These are phyloP conservation scores for Lenzites betulinus DNA, from an alignment of 768 basidiomycete genomes.

Conservation along the genomic window DNA sequence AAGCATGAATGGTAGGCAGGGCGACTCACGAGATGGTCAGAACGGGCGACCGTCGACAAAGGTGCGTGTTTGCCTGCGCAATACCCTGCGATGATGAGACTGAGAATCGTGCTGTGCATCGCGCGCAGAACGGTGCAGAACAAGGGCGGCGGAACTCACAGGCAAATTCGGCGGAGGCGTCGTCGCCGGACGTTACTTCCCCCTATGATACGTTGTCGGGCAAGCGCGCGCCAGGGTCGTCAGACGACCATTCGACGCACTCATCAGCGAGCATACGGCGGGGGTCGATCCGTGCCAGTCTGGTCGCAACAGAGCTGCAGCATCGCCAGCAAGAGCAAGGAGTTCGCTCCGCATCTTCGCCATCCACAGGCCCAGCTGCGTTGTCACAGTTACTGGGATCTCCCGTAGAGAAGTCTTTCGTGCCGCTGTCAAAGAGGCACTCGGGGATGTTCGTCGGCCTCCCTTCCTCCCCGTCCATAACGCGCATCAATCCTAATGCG, in stretches of 20 bases:
- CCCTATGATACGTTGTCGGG: conserved; percentile 14
- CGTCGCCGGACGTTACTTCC: conserved; percentile 18
- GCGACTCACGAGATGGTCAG: conserved; percentile 29
- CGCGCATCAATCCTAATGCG: conserved; percentile 8
- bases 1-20: conserved; percentile 24
- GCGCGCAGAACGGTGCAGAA: conserved; percentile 1
- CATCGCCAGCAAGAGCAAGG: conserved; percentile 20
- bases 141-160: conserved; percentile 14
- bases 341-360: conserved; percentile 6
- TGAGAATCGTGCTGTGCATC: not conserved
- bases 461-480: conserved; percentile 22
- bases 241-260: conserved; percentile 14
- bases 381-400: conserved; percentile 15
- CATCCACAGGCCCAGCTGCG: conserved; percentile 4
- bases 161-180: conserved; percentile 11
- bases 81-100: not conserved
- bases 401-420: conserved; percentile 16
- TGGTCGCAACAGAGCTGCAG: conserved; percentile 12
- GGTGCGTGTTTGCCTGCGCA: conserved; percentile 4
- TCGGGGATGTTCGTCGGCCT: conserved; percentile 24
- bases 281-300: conserved; percentile 8
- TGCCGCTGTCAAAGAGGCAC: conserved; percentile 20
- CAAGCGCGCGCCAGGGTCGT: conserved; percentile 11
- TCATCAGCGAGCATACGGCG: conserved; percentile 14
- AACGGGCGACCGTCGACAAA: conserved; percentile 39